Conservation (phyloP, 441 rosid species). For the Melastoma candidum region DNA sequence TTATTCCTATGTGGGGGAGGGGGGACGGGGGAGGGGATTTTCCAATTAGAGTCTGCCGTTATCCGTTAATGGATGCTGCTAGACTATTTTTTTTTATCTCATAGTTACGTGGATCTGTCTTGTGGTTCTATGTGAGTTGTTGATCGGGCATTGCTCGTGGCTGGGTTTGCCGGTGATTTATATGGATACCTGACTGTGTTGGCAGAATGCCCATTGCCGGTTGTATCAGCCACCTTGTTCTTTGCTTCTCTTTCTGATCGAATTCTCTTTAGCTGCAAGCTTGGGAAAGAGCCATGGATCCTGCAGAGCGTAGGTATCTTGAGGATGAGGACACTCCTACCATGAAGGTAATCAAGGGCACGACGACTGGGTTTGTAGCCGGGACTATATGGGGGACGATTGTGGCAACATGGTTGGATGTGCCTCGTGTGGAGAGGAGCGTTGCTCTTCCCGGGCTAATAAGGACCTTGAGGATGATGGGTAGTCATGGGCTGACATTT, state of each 20-base stretch:
- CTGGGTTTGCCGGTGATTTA: neutral
- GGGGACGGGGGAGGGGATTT: too few relatives aligned
- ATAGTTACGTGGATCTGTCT: too few relatives aligned
- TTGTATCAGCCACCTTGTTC: too few relatives aligned
- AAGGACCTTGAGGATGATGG: conserved; percentile 93
- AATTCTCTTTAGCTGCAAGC: neutral
- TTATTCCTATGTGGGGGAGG: too few relatives aligned
- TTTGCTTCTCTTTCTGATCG: neutral
- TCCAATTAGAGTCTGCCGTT: too few relatives aligned
- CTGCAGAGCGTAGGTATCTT: conserved; percentile 72
- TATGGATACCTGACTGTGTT: too few relatives aligned
- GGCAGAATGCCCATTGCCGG: too few relatives aligned
- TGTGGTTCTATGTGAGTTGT: neutral
- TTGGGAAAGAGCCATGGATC: conserved; percentile 34
- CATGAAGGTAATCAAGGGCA: conserved; percentile 75
- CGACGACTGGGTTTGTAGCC: conserved; percentile 70
- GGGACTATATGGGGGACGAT: conserved; percentile 79
- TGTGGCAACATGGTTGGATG: conserved; percentile 88
- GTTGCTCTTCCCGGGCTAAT: conserved; percentile 84
- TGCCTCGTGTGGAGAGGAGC: conserved; percentile 86
- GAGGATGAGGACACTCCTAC: conserved; percentile 66
- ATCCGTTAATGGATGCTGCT: too few relatives aligned
- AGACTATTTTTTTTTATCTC: too few relatives aligned
- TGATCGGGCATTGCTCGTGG: neutral
- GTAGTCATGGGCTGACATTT: conserved; percentile 71